A percentile compares a stretch with the other conserved stretches of the same genome.
Conservation (phyloP, 139 green algal genomes). For the Chlamydomonas sphaeroides region DNA sequence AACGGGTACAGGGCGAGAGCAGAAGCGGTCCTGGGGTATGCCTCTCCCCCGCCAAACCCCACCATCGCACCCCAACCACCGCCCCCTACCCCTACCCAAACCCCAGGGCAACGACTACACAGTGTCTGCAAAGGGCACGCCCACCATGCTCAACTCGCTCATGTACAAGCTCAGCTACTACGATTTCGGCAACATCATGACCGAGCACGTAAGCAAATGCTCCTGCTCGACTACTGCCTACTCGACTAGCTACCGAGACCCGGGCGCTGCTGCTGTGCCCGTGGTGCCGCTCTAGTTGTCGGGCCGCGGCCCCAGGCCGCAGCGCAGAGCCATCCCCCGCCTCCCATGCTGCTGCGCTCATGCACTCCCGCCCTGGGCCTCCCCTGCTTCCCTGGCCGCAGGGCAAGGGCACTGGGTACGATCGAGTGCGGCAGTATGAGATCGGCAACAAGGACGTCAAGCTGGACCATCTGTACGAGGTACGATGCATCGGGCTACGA, state of each 20-base stretch:
- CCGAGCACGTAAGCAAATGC: conserved; percentile 30
- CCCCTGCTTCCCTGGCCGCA: too few relatives aligned
- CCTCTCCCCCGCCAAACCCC: background rate
- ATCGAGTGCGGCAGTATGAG: conserved; percentile 83
- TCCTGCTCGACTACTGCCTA: too few relatives aligned
- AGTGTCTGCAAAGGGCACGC: conserved; percentile 71
- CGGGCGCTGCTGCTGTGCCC: too few relatives aligned
- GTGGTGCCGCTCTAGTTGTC: too few relatives aligned
- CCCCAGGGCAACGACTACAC: conserved; percentile 73
- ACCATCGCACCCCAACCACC: background rate
- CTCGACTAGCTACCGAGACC: too few relatives aligned
- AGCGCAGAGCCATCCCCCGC: too few relatives aligned
- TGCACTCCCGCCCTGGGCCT: too few relatives aligned
- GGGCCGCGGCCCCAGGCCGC: too few relatives aligned
- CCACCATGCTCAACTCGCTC: conserved; percentile 76
- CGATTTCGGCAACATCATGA: conserved; percentile 58
- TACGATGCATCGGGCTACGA: too few relatives aligned
- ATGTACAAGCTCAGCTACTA: conserved; percentile 89
- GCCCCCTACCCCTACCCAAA: background rate
- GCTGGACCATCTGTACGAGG: conserved; percentile 88
- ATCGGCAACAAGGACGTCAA: conserved; percentile 83
- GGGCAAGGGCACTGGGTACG: conserved; percentile 66
- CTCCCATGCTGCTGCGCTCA: too few relatives aligned
- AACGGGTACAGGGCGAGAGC: background rate
- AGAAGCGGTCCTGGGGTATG: background rate